These are phyloP conservation scores for Aspergillus cavernicola DNA, from an alignment of 495 filamentous ascomycete genomes.

Conservation along the genomic window DNA sequence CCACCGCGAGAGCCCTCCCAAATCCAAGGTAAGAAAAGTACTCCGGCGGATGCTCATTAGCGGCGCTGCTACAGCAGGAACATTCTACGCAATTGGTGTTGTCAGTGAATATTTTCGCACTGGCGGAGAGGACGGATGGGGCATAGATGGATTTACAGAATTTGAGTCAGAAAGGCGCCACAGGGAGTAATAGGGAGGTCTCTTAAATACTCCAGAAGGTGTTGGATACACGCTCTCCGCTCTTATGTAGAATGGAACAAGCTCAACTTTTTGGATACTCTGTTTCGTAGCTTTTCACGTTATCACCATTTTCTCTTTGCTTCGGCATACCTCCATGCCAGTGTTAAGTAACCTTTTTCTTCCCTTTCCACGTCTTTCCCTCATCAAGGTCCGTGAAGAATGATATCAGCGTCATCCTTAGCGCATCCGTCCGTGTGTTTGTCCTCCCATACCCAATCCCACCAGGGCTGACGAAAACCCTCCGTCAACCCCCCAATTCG, in stretches of 20 bases:
- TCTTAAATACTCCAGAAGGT: neutral
- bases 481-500: constrained; percentile 14
- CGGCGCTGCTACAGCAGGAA: constrained; percentile 55
- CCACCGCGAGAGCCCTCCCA: constrained; percentile 3
- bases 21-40: constrained; percentile 29
- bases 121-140: constrained; percentile 52
- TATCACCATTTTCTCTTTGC: too few species aligned
- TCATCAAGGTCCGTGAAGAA: constrained; percentile 1
- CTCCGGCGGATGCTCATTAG: constrained; percentile 53
- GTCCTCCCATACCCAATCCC: constrained; percentile 30
- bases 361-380: neutral
- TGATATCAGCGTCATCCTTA: constrained; percentile 8
- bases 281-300: neutral
- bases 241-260: constrained; percentile 1
- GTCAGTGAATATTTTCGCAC: constrained; percentile 62
- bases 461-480: constrained; percentile 21
- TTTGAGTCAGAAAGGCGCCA: constrained; percentile 42
- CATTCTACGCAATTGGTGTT: constrained; percentile 67
- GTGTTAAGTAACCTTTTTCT: too few species aligned
- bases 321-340: too few species aligned
- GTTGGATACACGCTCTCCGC: constrained; percentile 4
- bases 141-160: constrained; percentile 48
- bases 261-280: neutral
- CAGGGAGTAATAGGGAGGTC: constrained; percentile 11
- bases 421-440: constrained; percentile 6